Conservation (phyloP, 805 yeast genomes). For the Tetrapisispora namnaoensis region DNA sequence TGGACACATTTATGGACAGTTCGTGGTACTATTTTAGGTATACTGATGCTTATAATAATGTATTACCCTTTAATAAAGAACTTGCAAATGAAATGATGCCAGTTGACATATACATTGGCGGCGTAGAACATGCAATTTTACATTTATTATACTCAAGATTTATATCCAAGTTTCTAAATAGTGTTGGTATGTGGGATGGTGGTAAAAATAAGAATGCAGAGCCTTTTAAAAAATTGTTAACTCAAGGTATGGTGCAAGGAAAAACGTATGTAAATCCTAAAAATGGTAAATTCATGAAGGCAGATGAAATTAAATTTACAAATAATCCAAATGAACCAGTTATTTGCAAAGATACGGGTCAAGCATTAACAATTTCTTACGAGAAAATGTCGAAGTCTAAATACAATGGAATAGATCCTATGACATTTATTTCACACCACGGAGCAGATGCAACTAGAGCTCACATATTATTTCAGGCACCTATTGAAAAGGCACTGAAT, state of each 20-base stretch:
- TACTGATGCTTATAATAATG: constrained; percentile 57
- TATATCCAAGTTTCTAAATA: constrained; percentile 65
- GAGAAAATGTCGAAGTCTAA: constrained; percentile 98
- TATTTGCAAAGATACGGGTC: constrained; percentile 40
- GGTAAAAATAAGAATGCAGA: constrained; percentile 45
- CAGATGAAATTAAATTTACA: constrained; percentile 53
- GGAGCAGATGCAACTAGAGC: constrained; percentile 96
- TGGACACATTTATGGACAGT: constrained; percentile 98
- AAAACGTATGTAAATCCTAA: constrained; percentile 65
- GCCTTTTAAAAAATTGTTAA: constrained; percentile 70
- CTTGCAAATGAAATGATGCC: constrained; percentile 53
- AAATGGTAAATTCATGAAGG: constrained; percentile 66
- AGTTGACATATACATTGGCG: constrained; percentile 87
- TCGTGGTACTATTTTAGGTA: constrained; percentile 93
- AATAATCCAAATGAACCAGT: constrained; percentile 32
- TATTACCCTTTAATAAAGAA: constrained; percentile 43
- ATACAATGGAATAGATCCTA: constrained; percentile 89
- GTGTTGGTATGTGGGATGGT: constrained; percentile 63
- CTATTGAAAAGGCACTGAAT: constrained; percentile 65
- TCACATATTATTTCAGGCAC: constrained; percentile 86
- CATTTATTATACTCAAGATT: constrained; percentile 84
- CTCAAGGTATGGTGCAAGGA: constrained; percentile 99
- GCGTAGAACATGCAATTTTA: constrained; percentile 92
- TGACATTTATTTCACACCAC: constrained; percentile 55
- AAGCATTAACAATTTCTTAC: constrained; percentile 44